Evolutionary conservation across 2,329 filamentous ascomycete genomes (phyloP).

Genomic region (Hymenoscyphus salicellus): DNA sequence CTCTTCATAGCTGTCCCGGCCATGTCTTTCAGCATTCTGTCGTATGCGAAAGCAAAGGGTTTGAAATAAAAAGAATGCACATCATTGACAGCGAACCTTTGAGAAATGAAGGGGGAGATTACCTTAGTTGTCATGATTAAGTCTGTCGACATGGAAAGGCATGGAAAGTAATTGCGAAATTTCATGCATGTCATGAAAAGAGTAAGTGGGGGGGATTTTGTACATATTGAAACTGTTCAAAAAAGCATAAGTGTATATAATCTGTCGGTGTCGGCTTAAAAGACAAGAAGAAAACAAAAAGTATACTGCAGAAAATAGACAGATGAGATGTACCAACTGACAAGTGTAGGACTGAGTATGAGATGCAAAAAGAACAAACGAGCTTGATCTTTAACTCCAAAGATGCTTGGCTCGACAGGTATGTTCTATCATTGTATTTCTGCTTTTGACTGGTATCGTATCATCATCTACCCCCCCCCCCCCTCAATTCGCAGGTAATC

Average conservation of each 20-base stretch:
- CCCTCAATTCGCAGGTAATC: conserved; percentile 64
- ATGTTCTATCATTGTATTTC: conserved; percentile 9
- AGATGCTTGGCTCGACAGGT: not conserved
- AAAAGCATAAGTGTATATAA: too few relatives aligned
- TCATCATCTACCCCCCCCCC: not conserved
- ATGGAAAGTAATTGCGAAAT: too few relatives aligned
- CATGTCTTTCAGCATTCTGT: too few relatives aligned
- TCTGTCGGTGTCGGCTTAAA: not conserved
- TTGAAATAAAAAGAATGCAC: too few relatives aligned
- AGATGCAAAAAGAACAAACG: conserved; percentile 1
- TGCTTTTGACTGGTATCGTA: conserved; percentile 8
- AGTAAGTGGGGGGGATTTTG: too few relatives aligned
- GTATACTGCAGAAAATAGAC: not conserved
- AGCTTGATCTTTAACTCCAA: not conserved
- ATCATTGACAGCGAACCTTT: too few relatives aligned
- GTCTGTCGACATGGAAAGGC: too few relatives aligned
- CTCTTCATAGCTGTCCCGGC: too few relatives aligned
- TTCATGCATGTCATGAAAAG: not conserved
- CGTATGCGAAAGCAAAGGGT: too few relatives aligned
- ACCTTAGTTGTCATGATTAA: too few relatives aligned
- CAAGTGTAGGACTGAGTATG: not conserved
- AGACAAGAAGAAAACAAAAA: not conserved
- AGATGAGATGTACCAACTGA: not conserved
- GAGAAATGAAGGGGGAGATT: too few relatives aligned
- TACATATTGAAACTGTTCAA: too few relatives aligned